These are phyloP conservation scores for Acer yangbiense DNA, from an alignment of 345 rosid species.

Conservation along the genomic window DNA sequence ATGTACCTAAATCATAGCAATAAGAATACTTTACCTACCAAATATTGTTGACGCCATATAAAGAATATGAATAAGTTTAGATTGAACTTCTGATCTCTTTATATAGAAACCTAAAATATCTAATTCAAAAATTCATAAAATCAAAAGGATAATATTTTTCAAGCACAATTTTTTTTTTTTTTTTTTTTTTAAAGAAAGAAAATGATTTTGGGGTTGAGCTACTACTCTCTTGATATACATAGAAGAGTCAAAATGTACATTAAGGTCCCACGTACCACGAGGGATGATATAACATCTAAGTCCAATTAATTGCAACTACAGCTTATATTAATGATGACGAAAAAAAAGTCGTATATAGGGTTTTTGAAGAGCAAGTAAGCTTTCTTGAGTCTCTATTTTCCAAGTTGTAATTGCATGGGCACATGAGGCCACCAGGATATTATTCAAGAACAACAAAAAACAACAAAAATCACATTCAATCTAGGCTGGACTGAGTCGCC, in stretches of 20 bases:
- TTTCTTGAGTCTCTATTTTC: background rate
- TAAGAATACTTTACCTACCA: background rate
- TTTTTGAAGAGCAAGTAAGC: background rate
- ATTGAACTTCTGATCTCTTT: too few relatives aligned
- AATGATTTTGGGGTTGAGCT: background rate
- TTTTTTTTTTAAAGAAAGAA: background rate
- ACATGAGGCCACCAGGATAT: constrained; percentile 16
- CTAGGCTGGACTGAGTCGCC: constrained; percentile 38
- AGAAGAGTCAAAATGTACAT: background rate
- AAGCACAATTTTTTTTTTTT: too few relatives aligned
- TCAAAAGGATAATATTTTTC: background rate
- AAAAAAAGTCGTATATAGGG: background rate
- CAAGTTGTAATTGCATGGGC: constrained; percentile 17
- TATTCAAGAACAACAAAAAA: background rate
- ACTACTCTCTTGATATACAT: background rate
- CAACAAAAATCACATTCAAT: constrained; percentile 34
- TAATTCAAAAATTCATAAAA: background rate
- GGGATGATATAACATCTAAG: background rate
- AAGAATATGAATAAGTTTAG: too few relatives aligned
- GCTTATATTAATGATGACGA: background rate
- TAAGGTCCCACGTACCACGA: constrained; percentile 17
- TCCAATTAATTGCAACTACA: background rate
- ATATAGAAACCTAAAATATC: background rate
- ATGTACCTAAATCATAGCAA: background rate
- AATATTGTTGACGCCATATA: background rate